A percentile compares a stretch with the other conserved stretches of the same genome.
Conservation (phyloP, 2,329 filamentous ascomycete genomes). For the Fusarium newnesense region DNA sequence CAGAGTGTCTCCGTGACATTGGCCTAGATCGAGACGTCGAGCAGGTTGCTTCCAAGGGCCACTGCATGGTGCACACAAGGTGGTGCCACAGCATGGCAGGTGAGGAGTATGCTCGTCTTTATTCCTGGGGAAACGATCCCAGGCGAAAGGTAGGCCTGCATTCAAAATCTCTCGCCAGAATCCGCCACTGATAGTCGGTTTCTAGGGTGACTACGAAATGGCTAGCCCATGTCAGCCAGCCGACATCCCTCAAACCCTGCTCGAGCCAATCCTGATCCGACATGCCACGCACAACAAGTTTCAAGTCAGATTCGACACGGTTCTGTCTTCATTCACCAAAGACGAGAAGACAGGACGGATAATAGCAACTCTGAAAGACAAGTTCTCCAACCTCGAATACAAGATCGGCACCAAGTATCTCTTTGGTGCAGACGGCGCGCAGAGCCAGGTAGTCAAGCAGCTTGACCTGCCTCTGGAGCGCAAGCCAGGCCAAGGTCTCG, state of each 20-base stretch:
- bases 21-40: neutral
- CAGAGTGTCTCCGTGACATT: neutral
- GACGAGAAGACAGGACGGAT: neutral
- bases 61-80: neutral
- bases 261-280: neutral
- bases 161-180: fast-evolving
- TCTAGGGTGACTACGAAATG: neutral
- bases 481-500: neutral
- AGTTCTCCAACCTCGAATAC: neutral
- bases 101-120: neutral
- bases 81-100: neutral
- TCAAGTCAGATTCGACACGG: neutral
- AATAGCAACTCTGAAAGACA: neutral
- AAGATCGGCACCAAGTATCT: neutral
- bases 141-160: neutral
- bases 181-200: too few relatives aligned
- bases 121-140: neutral
- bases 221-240: neutral
- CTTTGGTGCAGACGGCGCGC: neutral
- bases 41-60: neutral
- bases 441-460: neutral
- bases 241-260: neutral
- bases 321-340: neutral
- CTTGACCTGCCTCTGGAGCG: neutral
- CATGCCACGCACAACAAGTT: neutral